Conservation (phyloP, 768 basidiomycete species). For the Cyclocybe aegerita region DNA sequence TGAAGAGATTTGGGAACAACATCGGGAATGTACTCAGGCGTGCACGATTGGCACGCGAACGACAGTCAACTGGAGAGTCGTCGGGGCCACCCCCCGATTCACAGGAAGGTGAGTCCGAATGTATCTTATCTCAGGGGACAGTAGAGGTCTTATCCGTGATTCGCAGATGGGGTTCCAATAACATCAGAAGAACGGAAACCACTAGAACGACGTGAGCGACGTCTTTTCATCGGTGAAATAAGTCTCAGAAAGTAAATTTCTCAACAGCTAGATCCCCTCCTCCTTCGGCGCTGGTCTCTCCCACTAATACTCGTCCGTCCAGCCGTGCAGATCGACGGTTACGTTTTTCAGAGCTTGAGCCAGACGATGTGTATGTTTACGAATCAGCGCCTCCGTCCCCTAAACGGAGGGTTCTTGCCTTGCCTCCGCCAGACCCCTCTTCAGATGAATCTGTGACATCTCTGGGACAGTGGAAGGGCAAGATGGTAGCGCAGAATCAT, state of each 20-base stretch:
- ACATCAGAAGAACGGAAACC: slow-evolving; percentile 18
- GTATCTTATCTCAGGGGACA: too few species aligned
- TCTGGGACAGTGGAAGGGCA: slow-evolving; percentile 36
- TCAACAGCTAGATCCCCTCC: slow-evolving; percentile 26
- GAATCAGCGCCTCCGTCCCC: slow-evolving; percentile 82
- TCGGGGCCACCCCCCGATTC: background rate
- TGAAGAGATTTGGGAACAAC: slow-evolving; percentile 70
- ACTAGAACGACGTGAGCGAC: slow-evolving; percentile 17
- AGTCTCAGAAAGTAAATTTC: background rate
- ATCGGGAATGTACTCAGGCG: slow-evolving; percentile 61
- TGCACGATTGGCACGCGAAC: slow-evolving; percentile 48
- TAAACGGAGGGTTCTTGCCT: slow-evolving; percentile 54
- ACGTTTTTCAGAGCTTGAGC: slow-evolving; percentile 74
- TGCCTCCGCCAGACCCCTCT: slow-evolving; percentile 47
- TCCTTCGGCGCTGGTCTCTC: slow-evolving; percentile 45
- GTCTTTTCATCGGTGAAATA: background rate
- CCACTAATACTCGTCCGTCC: slow-evolving; percentile 57
- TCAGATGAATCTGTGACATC: slow-evolving; percentile 38
- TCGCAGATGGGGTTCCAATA: slow-evolving; percentile 17
- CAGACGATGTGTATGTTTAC: slow-evolving; percentile 79
- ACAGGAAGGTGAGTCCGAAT: too few species aligned
- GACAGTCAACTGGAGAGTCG: slow-evolving; percentile 5
- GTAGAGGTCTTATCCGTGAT: too few species aligned
- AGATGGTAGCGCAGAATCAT: slow-evolving; percentile 13
- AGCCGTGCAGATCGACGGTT: slow-evolving; percentile 57